Evolutionary conservation across 257 asterid genomes (phyloP), one percentile per base, ranked within the genome.

Genomic region (Gardenia jasminoides): DNA sequence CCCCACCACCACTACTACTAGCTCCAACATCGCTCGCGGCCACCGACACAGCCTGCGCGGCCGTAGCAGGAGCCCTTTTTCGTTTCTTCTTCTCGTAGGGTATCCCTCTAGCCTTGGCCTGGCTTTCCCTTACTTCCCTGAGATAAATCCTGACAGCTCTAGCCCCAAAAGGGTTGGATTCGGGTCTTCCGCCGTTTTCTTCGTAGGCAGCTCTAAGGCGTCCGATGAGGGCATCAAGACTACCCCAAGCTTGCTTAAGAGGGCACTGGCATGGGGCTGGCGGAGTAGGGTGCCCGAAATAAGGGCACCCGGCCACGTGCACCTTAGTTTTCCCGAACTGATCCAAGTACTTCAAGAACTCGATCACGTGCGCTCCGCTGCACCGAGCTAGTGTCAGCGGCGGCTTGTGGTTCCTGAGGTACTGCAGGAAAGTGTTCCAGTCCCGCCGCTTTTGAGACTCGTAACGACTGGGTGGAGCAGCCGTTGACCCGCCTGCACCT

Each of bases 151-250:
- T 76, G 22, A 85, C 89, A 5, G 89, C 91, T 76, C 80, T 75
- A 2, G 89, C 89, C 5, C 85, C 91, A 70, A 87, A 87, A 62
- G 89, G 89, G 70, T 87, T 87, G 22, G 89, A 83, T 15, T 87
- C 91, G 3, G 87, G 88, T 10, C 81, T 78, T 6, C 97, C 97
- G 0, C 98, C 98, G 82, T 92, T 87, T 81, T 94, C 98, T 83
- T 94, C 98, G 28, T 87, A 92, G n/a, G 97, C 98, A 0, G 97
- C 98, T 39, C 98, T 71, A 10, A 94, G 98, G 4, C 98, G 84
- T 3, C 96, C 97, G 47, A 92, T 87, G 74, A 91, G 93, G 0
- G 97, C 97, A 7, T 92, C 97, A 9, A 92, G 87, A 88, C 97
- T 92, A n/a, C 97, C 97, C 97, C 97, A 92, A 16, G 98, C 98